Evolutionary conservation across 2,329 filamentous ascomycete genomes (phyloP), one percentile per base, ranked within the genome.

Genomic region (Cladorrhinum sp.): DNA sequence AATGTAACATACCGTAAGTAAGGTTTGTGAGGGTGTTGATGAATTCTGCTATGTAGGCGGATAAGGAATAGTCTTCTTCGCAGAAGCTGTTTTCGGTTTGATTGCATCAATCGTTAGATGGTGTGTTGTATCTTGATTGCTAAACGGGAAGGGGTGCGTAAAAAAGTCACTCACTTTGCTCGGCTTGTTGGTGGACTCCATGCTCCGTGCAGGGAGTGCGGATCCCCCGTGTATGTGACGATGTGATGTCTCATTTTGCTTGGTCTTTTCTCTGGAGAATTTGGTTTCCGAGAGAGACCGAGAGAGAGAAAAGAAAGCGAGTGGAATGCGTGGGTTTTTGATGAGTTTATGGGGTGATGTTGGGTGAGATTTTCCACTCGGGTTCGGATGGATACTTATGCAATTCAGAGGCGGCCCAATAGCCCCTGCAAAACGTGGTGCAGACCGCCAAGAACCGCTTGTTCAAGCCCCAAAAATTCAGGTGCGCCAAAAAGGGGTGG

Each of bases 41-140:
- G 62, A 83, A 80, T 64, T 84, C 81, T 30, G 78, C 82, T 53
- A 83, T 73, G 66, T 83, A 83, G 2, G 70, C 67, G 1, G 79
- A 81, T 57, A 84, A 70, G 57, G 76, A 78, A 65, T 82, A 85
- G 68, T 86, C 83, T 73, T 86, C 71, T 58, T 73, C 72, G 58
- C 72, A 73, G 57, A 73, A 73, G 58, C 71, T 73, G n/a, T n/a
- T n/a, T n/a, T n/a, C n/a, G n/a, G 49, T 18, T n/a, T 9, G 3
- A 59, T 59, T 24, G 36, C 3, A 24, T 39, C 23, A 55, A 20
- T 28, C 9, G 36, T 50, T 39, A 53, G 14, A 18, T 21, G 26
- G 5, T 28, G 16, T 23, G n/a, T n/a, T n/a, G n/a, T n/a, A n/a
- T n/a, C n/a, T 30, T 10, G 36, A 10, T 3, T 4, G 26, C 9